Evolutionary conservation across 305 asterid species (phyloP), one percentile per base, ranked within the genome.

Genomic region (Lippia alba): DNA sequence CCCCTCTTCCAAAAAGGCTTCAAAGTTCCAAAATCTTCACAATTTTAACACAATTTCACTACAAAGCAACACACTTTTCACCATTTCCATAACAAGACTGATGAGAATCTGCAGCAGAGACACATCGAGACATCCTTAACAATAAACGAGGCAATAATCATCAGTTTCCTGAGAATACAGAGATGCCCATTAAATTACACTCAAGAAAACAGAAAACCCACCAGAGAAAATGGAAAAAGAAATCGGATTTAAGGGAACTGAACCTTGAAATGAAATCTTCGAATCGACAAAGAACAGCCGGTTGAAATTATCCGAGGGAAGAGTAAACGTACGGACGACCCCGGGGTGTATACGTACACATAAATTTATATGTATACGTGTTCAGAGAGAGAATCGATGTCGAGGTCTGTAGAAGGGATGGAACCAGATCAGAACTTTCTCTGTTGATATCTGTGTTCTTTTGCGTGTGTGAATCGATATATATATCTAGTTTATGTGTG

Each of bases 381-480:
- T 30, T n/a, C 1, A 12, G 63, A 55, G 56, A 30, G 33, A 17
- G 41, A 14, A 36, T 36, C 55, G 36, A 40, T 72, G 39, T 56
- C 17, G 56, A 17, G 67, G 49, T 24, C 64, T 44, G 56, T 32
- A 24, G 69, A 45, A 41, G 44, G 67, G 54, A 69, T 46, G 76
- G 46, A 77, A 81, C 84, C 79, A 81, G 81, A 84, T 81, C 80
- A 78, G 82, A 79, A 76, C 69, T 74, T 81, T 68, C 77, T 74
- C 74, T 81, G 84, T 78, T 71, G 77, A 78, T 78, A 70, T 73
- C 59, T 78, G 69, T 76, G 68, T 71, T 69, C 33, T 63, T 71
- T 78, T 74, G 80, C 81, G 83, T 77, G 80, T 64, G 84, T 40
- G 19, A 64, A 81, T 72, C 76, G 77, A 70, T 61, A 56, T 77